A percentile compares a stretch with the other conserved stretches of the same genome.
phyloP scores from a whole-genome alignment of 176 grass and related monocot species.

The Bothriochloa decipiens region DNA sequence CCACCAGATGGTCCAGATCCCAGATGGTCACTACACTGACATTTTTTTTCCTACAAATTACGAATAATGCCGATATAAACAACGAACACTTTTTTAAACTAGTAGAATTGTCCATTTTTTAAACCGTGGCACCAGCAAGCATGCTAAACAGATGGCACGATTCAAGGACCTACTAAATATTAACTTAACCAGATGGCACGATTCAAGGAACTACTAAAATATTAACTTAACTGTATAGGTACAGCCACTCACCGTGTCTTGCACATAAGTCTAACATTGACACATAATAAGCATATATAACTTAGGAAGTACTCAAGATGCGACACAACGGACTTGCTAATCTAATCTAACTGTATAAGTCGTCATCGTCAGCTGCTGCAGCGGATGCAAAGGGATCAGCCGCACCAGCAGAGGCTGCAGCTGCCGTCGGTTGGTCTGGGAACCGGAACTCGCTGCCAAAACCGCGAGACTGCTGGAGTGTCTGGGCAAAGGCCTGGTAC shows the following conservation, averaged over 20 bases:
- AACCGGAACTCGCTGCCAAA: slow-evolving; percentile 91
- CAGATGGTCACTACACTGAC: no score
- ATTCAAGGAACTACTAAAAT: slow-evolving; percentile 3
- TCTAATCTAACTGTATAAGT: slow-evolving; percentile 77
- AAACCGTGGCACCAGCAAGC: no score
- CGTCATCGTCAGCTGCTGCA: slow-evolving; percentile 71
- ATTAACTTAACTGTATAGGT: slow-evolving; percentile 21
- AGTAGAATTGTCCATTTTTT: no score
- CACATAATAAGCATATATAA: not conserved
- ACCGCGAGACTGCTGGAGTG: slow-evolving; percentile 82
- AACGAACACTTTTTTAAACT: no score
- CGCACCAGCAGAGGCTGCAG: not conserved
- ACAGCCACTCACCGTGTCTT: not conserved
- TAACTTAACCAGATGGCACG: not conserved
- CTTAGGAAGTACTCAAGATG: not conserved
- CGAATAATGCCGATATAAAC: no score
- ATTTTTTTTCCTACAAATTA: no score
- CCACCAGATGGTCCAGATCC: no score
- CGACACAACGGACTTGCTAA: not conserved
- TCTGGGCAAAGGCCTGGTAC: slow-evolving; percentile 89
- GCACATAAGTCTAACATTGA: not conserved
- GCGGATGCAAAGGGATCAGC: slow-evolving; percentile 65
- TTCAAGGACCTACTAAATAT: no score
- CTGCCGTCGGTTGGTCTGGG: slow-evolving; percentile 39
- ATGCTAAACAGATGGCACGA: no score